Evolutionary conservation across 495 filamentous ascomycete genomes (phyloP).

Genomic region (Podospora tetraspora): DNA sequence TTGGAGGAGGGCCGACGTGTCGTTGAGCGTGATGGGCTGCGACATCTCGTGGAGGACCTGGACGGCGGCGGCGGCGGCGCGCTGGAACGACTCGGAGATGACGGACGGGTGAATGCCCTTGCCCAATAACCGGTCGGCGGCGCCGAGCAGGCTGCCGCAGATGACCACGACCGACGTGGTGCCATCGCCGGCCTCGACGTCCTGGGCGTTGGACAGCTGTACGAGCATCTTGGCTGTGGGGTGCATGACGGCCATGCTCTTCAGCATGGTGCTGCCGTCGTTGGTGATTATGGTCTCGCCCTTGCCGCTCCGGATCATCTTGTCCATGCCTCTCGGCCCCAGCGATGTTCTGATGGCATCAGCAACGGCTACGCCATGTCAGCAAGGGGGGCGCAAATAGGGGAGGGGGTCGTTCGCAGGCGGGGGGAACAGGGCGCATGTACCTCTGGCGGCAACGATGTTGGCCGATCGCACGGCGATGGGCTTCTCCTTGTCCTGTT

Average conservation of each 20-base stretch:
- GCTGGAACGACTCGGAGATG: constrained; percentile 96
- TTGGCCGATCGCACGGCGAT: constrained; percentile 91
- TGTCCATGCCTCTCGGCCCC: constrained; percentile 74
- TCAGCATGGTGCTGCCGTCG: constrained; percentile 98
- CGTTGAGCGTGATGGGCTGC: constrained; percentile 81
- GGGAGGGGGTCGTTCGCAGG: neutral
- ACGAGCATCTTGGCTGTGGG: constrained; percentile 98
- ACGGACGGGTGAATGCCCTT: constrained; percentile 97
- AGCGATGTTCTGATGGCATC: constrained; percentile 86
- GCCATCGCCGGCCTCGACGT: constrained; percentile 97
- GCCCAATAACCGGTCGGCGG: constrained; percentile 78
- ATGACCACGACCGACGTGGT: constrained; percentile 98
- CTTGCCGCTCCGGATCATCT: constrained; percentile 97
- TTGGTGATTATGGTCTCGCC: constrained; percentile 98
- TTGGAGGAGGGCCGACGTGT: constrained; percentile 85
- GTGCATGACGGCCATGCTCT: constrained; percentile 98
- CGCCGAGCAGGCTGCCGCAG: constrained; percentile 86
- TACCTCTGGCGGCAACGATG: constrained; percentile 95
- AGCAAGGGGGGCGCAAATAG: neutral
- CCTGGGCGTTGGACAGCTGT: constrained; percentile 91
- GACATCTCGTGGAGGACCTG: constrained; percentile 92
- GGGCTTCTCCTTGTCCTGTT: constrained; percentile 96
- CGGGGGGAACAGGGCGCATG: constrained; percentile 18
- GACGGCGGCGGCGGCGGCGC: constrained; percentile 82
- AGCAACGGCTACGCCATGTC: constrained; percentile 62